phyloP scores from a whole-genome alignment of 345 rosid genomes.

The Corchorus capsularis region DNA sequence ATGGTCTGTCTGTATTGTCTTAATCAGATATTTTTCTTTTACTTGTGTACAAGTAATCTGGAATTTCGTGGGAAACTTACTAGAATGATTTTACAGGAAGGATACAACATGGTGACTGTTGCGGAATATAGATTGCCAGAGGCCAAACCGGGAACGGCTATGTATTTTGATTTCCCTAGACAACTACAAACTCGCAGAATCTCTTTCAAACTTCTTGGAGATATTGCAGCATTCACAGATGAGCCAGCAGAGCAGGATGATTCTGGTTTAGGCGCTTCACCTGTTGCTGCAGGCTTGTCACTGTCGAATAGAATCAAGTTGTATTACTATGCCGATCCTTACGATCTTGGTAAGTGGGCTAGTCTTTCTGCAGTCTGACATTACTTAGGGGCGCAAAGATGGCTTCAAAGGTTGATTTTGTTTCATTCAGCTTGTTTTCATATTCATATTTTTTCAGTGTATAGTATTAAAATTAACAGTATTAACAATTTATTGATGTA shows the following conservation, averaged over 20 bases:
- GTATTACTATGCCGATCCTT: conserved; percentile 72
- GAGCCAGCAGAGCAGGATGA: conserved; percentile 80
- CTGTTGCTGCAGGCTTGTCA: conserved; percentile 71
- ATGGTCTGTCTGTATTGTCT: not conserved
- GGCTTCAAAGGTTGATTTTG: conserved; percentile 20
- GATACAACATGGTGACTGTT: conserved; percentile 67
- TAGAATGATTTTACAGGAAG: conserved; percentile 45
- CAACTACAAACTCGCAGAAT: conserved; percentile 61
- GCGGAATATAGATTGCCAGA: conserved; percentile 88
- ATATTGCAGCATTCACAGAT: conserved; percentile 71
- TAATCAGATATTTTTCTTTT: not conserved
- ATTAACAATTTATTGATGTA: conserved; percentile 18
- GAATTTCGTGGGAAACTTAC: not conserved
- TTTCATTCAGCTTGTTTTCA: not conserved
- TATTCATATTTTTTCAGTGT: conserved; percentile 28
- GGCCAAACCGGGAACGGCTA: conserved; percentile 64
- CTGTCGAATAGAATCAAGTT: conserved; percentile 68
- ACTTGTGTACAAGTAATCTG: not conserved
- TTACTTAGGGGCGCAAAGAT: not conserved
- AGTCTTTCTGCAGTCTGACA: conserved; percentile 65
- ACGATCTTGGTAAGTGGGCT: conserved; percentile 89
- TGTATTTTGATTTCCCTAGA: conserved; percentile 88
- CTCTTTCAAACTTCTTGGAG: conserved; percentile 71
- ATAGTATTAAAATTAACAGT: conserved; percentile 21
- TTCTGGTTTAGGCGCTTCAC: conserved; percentile 36